These are phyloP conservation scores for Kurtzmaniella quercitrusa DNA, from an alignment of 1,139 yeast species.

Conservation along the genomic window DNA sequence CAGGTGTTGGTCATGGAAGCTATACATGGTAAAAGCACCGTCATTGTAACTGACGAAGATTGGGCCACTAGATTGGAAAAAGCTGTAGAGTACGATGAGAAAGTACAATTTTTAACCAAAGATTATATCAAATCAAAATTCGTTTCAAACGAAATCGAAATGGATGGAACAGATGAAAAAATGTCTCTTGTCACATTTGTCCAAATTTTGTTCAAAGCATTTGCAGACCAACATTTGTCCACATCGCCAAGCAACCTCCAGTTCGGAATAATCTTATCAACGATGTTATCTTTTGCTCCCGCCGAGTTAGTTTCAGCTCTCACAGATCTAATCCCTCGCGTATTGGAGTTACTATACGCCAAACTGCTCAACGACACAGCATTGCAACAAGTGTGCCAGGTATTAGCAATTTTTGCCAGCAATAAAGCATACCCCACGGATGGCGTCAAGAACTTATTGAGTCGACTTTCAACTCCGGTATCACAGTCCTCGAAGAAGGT, in stretches of 20 bases:
- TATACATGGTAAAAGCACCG: conserved; percentile 45
- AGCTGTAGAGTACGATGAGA: conserved; percentile 60
- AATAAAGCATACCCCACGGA: conserved; percentile 26
- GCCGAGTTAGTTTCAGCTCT: conserved; percentile 23
- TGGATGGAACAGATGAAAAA: conserved; percentile 7
- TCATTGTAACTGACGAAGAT: conserved; percentile 64
- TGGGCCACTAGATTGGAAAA: conserved; percentile 75
- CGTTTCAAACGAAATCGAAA: conserved; percentile 15
- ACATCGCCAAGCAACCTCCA: conserved; percentile 16
- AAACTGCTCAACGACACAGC: conserved; percentile 31
- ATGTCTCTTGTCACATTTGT: conserved; percentile 13
- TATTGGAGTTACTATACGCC: conserved; percentile 22
- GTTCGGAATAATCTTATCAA: conserved; percentile 27
- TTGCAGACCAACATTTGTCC: conserved; percentile 21
- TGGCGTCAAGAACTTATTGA: conserved; percentile 9
- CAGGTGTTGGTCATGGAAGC: conserved; percentile 67
- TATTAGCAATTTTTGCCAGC: conserved; percentile 55
- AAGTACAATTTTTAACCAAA: conserved; percentile 39
- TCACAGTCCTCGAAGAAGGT: conserved; percentile 18
- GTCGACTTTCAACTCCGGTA: neutral
- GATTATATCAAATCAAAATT: conserved; percentile 19
- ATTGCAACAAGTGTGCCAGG: conserved; percentile 36
- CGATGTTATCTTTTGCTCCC: conserved; percentile 35
- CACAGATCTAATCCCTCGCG: conserved; percentile 14
- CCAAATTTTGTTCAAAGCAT: conserved; percentile 23